Evolutionary conservation across 257 asterid species (phyloP).

Genomic region (Forsythia viridissima): DNA sequence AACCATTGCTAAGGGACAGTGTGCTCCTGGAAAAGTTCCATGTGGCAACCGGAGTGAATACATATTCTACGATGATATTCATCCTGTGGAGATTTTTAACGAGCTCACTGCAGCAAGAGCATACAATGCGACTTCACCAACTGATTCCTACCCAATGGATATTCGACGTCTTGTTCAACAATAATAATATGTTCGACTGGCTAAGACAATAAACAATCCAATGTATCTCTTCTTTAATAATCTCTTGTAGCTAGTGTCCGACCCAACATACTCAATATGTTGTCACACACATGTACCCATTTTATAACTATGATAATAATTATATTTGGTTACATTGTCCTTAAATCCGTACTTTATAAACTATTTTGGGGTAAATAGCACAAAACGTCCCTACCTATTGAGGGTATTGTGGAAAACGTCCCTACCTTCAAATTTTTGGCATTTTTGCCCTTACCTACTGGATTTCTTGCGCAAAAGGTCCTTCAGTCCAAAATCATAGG

Average conservation of each 20-base stretch:
- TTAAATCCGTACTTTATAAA: too few species aligned
- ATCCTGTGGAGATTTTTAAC: slow-evolving; percentile 25
- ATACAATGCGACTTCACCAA: slow-evolving; percentile 20
- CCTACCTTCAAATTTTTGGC: too few species aligned
- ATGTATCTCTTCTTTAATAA: not conserved
- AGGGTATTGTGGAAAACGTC: too few species aligned
- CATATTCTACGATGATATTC: slow-evolving; percentile 42
- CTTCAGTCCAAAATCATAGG: too few species aligned
- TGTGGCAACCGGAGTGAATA: slow-evolving; percentile 34
- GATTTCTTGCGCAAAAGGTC: too few species aligned
- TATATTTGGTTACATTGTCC: too few species aligned
- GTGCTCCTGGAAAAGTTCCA: slow-evolving; percentile 23
- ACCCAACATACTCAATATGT: not conserved
- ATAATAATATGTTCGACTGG: not conserved
- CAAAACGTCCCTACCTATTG: too few species aligned
- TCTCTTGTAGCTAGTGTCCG: not conserved
- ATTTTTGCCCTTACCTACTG: too few species aligned
- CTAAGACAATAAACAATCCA: not conserved
- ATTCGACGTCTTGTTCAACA: slow-evolving; percentile 32
- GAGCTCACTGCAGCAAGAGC: slow-evolving; percentile 22
- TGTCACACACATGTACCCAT: not conserved
- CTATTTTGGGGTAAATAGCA: too few species aligned
- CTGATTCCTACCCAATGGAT: slow-evolving; percentile 41
- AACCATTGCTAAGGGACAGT: slow-evolving; percentile 20
- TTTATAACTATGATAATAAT: not conserved